Evolutionary conservation across 805 yeast genomes (phyloP), one percentile per base, ranked within the genome.

Genomic region (Candida ficus): DNA sequence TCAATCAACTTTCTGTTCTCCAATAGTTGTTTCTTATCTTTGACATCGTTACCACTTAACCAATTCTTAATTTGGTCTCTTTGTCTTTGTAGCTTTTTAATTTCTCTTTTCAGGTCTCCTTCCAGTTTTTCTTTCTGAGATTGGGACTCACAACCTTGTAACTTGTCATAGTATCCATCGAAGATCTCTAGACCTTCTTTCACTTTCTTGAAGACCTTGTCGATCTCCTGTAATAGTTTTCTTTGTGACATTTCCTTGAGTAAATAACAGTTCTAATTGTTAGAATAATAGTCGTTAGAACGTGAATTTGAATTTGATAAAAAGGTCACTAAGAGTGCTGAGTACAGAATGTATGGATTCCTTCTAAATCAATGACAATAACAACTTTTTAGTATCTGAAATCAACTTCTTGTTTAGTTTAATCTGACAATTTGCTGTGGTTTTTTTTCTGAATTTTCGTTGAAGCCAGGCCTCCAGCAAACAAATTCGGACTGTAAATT

Each of bases 1-100:
- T 77, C 83, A 49, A 84, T 84, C 38, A 77, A 57, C 52, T 73
- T 68, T 46, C 93, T 70, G 56, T 89, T 84, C 54, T 91, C 97
- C 42, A 82, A 70, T 48, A 87, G 67, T 13, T 80, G 75, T 54
- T 83, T 85, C 59, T 88, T 93, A 54, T 91, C 95, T 60, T 95
- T 89, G 35, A 90, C 89, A 47, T 90, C 95, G 52, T 82, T 85
- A 50, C 91, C 90, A 32, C 91, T 78, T 59, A 89, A 66, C 99
- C 99, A 91, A 42, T 85, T 84, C 66, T 91, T 91, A 54, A 91
- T 86, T 66, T 89, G 98, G 62, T 91, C 99, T 59, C 98, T 76
- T 53, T 83, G 80, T 60, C 96, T 78, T 60, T 91, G 99, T 43
- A 91, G 71, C 62, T 89, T 91, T 64, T 93, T 91, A 63, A 93